A percentile compares a stretch with the other conserved stretches of the same genome.
These are phyloP conservation scores for Lentinula edodes DNA, from an alignment of 768 basidiomycete species.

Conservation along the genomic window DNA sequence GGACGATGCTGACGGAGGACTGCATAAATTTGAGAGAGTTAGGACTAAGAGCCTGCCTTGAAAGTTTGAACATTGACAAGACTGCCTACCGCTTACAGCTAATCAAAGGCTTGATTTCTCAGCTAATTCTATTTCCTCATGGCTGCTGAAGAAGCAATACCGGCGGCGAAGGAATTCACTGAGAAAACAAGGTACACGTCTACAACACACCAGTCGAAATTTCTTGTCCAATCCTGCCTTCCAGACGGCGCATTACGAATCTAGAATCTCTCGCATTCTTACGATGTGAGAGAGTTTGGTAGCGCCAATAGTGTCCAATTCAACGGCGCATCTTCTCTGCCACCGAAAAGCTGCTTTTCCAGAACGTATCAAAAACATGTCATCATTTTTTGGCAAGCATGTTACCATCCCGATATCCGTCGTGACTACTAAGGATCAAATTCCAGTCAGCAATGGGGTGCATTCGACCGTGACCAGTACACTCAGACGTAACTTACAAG, in stretches of 20 bases:
- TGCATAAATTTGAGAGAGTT: no score
- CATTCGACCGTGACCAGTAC: no score
- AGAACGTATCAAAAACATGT: background rate
- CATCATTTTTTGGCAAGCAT: no score
- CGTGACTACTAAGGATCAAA: no score
- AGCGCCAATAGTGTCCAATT: background rate
- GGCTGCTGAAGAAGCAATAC: background rate
- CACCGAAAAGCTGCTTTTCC: background rate
- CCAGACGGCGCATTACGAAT: background rate
- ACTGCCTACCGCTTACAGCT: no score
- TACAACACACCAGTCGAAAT: background rate
- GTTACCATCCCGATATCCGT: no score
- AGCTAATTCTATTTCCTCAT: background rate
- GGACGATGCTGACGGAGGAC: no score
- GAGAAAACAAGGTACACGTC: background rate
- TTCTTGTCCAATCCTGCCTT: background rate
- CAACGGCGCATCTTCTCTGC: background rate
- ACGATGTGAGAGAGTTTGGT: background rate
- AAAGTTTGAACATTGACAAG: no score
- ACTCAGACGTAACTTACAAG: no score
- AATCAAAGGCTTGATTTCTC: no score
- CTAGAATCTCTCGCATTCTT: background rate
- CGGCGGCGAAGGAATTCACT: background rate
- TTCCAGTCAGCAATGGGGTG: no score
- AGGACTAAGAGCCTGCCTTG: no score